A percentile compares a stretch with the other conserved stretches of the same genome.
Evolutionary conservation across 2,329 filamentous ascomycete genomes (phyloP).

Genomic region (Epichloe baconii): DNA sequence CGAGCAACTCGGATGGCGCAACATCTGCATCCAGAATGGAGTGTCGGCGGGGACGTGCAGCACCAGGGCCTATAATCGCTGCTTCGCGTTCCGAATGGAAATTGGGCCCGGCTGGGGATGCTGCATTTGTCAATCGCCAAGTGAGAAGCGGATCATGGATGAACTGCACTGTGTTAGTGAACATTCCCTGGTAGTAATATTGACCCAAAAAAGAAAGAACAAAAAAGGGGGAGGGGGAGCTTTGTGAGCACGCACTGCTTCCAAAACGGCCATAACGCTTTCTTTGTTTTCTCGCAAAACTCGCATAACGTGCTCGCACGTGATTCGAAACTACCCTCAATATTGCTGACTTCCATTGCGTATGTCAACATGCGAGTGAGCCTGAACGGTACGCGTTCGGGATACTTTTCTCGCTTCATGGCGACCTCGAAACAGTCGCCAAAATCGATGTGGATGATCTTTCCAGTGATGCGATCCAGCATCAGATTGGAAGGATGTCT

Average conservation of each 20-base stretch:
- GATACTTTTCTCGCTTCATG: conserved; percentile 99
- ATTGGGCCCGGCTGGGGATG: conserved; percentile 52
- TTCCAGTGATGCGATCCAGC: conserved; percentile 89
- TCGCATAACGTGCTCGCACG: conserved; percentile 96
- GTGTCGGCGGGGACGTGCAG: conserved; percentile 45
- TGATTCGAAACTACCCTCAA: conserved; percentile 97
- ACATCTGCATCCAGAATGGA: conserved; percentile 56
- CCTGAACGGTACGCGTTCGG: conserved; percentile 93
- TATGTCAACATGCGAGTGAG: conserved; percentile 98
- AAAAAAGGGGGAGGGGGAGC: too few species aligned
- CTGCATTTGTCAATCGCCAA: conserved; percentile 68
- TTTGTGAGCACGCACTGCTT: conserved; percentile 60
- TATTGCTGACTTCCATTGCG: conserved; percentile 99
- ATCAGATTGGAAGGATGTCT: conserved; percentile 96
- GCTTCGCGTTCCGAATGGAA: conserved; percentile 49
- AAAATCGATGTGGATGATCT: conserved; percentile 98
- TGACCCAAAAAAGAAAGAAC: neutral
- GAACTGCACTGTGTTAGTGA: conserved; percentile 47
- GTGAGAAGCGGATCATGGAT: conserved; percentile 98
- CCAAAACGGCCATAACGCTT: conserved; percentile 92
- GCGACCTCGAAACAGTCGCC: conserved; percentile 99
- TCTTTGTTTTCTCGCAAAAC: conserved; percentile 95
- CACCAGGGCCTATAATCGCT: conserved; percentile 33
- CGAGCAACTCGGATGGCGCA: conserved; percentile 45
- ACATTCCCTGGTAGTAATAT: too few species aligned